Conservation (phyloP, 768 basidiomycete genomes). For the Naematelia aurantialba region DNA sequence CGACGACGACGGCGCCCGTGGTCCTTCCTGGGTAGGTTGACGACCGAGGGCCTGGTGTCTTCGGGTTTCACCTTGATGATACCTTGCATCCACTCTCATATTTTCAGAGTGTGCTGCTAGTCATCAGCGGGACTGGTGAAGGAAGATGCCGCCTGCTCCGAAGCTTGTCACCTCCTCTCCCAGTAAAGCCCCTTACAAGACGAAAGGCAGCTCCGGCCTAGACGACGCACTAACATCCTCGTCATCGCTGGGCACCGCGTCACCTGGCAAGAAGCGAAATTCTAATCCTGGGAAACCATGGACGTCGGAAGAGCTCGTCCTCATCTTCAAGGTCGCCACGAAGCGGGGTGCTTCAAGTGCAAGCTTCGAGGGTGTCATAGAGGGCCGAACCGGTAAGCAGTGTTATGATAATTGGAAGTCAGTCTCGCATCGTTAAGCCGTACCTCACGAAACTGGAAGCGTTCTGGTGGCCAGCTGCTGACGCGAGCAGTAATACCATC, state of each 20-base stretch:
- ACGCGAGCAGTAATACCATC: not conserved
- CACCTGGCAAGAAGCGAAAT: not conserved
- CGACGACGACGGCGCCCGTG: too few relatives aligned
- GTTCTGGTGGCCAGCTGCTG: too few relatives aligned
- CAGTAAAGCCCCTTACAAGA: not conserved
- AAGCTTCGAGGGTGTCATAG: slow-evolving; percentile 8
- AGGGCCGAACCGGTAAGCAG: slow-evolving; percentile 8
- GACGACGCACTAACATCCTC: not conserved
- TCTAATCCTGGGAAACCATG: slow-evolving; percentile 1
- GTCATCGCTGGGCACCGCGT: not conserved
- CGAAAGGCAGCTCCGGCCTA: too few relatives aligned
- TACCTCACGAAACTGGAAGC: not conserved
- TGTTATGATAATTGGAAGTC: slow-evolving; percentile 12
- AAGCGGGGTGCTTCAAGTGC: slow-evolving; percentile 2
- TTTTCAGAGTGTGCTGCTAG: too few relatives aligned
- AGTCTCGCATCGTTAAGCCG: too few relatives aligned
- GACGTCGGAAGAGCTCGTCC: slow-evolving; percentile 8
- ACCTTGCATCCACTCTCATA: too few relatives aligned
- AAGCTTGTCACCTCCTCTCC: not conserved
- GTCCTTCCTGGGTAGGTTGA: too few relatives aligned
- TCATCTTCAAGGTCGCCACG: slow-evolving; percentile 5
- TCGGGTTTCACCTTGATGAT: too few relatives aligned
- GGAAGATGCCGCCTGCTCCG: too few relatives aligned
- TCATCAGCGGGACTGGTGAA: too few relatives aligned
- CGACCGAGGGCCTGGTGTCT: too few relatives aligned